A percentile compares a stretch with the other conserved stretches of the same genome.
Evolutionary conservation across 345 rosid genomes (phyloP).

Genomic region (Eucalyptus sideroxylon): DNA sequence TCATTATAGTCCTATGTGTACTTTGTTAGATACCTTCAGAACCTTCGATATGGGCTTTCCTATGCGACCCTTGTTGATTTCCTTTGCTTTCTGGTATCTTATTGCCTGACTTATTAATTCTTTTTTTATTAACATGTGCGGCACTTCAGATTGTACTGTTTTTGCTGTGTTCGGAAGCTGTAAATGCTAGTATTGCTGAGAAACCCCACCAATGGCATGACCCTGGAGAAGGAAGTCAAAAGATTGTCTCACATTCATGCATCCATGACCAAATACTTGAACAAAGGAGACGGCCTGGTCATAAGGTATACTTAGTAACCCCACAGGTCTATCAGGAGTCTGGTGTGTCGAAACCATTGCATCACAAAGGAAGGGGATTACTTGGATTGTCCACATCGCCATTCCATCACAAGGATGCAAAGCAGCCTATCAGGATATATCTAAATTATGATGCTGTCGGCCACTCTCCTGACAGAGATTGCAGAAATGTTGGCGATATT

Average conservation of each 20-base stretch:
- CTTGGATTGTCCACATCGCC: constrained; percentile 29
- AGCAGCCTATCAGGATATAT: constrained; percentile 87
- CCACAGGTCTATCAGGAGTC: constrained; percentile 79
- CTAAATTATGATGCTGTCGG: constrained; percentile 99
- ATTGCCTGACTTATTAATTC: neutral
- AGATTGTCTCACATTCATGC: constrained; percentile 68
- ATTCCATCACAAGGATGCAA: constrained; percentile 32
- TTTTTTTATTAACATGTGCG: neutral
- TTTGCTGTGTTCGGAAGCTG: constrained; percentile 33
- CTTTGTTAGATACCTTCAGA: neutral
- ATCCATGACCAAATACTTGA: constrained; percentile 91
- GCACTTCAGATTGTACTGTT: constrained; percentile 50
- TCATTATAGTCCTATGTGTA: neutral
- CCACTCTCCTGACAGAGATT: constrained; percentile 85
- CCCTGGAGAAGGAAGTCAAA: constrained; percentile 25
- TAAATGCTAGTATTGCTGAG: constrained; percentile 19
- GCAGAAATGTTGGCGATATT: constrained; percentile 66
- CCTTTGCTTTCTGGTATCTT: neutral
- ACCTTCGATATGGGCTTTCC: neutral
- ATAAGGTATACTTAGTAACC: constrained; percentile 66
- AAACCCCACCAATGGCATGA: constrained; percentile 18
- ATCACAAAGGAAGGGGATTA: constrained; percentile 64
- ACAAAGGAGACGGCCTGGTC: constrained; percentile 82
- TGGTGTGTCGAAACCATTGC: constrained; percentile 16
- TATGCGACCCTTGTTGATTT: neutral